Conservation (phyloP, 1,284 basidiomycete species). For the Cryptococcus wingfieldii region DNA sequence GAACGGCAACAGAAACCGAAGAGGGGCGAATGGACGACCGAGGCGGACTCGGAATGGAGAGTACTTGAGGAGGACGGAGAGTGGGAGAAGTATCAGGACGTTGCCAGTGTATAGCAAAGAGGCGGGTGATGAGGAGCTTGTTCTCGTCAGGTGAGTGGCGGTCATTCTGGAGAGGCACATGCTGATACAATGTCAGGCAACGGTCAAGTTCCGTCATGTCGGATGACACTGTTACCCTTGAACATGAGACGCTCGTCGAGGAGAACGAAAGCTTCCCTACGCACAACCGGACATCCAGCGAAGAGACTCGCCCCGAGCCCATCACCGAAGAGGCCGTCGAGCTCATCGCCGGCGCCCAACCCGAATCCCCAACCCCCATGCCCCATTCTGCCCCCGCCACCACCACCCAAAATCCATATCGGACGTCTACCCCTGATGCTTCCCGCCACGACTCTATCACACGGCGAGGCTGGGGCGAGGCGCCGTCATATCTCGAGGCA, state of each 20-base stretch:
- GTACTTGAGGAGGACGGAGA: slow-evolving; percentile 29
- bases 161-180: neutral
- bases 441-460: slow-evolving; percentile 3
- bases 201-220: slow-evolving; percentile 4
- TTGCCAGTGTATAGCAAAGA: slow-evolving; percentile 39
- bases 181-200: neutral
- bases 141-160: slow-evolving; percentile 33
- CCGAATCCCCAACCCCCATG: neutral
- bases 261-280: neutral
- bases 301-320: neutral
- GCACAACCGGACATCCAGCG: neutral
- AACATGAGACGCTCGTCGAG: slow-evolving; percentile 3
- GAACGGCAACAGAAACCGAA: neutral
- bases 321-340: neutral
- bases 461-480: slow-evolving; percentile 29
- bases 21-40: neutral
- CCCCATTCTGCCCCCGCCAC: slow-evolving; percentile 6
- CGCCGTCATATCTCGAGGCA: slow-evolving; percentile 35
- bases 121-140: slow-evolving; percentile 39
- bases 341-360: neutral
- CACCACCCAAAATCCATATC: neutral
- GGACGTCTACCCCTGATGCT: neutral
- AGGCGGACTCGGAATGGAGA: slow-evolving; percentile 11
- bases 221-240: neutral
- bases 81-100: slow-evolving; percentile 35